Percentiles rank a stretch among this genome's conserved stretches.
Conservation (phyloP, 2,329 filamentous ascomycete genomes). For the Trichoderma koningii region DNA sequence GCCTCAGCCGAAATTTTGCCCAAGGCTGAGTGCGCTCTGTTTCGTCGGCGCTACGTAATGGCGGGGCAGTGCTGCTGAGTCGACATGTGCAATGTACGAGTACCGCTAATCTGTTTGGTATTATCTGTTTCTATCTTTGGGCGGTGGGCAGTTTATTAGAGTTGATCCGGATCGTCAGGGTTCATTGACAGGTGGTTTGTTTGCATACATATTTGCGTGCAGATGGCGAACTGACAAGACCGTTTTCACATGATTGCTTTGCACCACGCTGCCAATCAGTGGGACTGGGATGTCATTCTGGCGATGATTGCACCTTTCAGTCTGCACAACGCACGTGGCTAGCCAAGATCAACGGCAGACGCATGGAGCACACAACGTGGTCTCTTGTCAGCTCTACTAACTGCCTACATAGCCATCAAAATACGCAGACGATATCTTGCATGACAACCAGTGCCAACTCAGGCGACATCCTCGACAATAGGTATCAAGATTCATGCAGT, state of each 20-base stretch:
- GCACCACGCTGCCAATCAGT: not conserved
- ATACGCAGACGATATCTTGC: not conserved
- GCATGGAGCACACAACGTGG: not conserved
- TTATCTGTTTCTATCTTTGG: too few species aligned
- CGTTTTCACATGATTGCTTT: slow-evolving; percentile 4
- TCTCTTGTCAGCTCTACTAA: not conserved
- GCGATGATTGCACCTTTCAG: not conserved
- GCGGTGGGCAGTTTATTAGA: too few species aligned
- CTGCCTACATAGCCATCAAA: not conserved
- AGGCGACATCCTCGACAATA: not conserved
- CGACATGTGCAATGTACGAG: not conserved
- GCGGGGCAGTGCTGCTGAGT: slow-evolving; percentile 38
- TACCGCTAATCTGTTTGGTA: not conserved
- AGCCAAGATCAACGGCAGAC: not conserved
- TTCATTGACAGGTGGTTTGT: too few species aligned
- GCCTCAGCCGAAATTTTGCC: slow-evolving; percentile 27
- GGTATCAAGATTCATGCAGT: too few species aligned
- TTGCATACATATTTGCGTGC: too few species aligned
- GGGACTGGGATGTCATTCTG: not conserved
- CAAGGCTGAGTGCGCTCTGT: slow-evolving; percentile 1
- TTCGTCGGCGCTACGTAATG: slow-evolving; percentile 38
- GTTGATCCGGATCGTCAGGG: too few species aligned
- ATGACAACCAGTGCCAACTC: not conserved
- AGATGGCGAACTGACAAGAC: not conserved
- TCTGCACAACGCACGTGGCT: not conserved